Evolutionary conservation across 768 basidiomycete genomes (phyloP).

Genomic region (Favolaschia claudopus): DNA sequence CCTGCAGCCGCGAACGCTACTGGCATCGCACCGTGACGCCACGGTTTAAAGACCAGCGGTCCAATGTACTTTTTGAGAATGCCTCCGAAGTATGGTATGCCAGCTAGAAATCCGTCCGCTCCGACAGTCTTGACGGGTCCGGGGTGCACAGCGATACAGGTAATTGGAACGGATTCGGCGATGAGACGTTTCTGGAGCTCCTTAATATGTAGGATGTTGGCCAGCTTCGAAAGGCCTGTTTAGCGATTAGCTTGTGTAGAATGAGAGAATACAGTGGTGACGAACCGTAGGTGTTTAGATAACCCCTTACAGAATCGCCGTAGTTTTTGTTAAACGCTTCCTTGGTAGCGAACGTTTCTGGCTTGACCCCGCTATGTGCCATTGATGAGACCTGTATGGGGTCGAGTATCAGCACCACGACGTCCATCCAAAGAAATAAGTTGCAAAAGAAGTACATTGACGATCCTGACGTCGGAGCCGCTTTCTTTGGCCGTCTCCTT

Average conservation of each 20-base stretch:
- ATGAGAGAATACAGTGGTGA: background rate
- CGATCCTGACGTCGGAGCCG: slow-evolving; percentile 59
- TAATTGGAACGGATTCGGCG: slow-evolving; percentile 24
- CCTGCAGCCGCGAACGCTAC: slow-evolving; percentile 41
- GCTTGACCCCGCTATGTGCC: slow-evolving; percentile 10
- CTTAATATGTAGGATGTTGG: slow-evolving; percentile 13
- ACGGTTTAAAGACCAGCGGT: slow-evolving; percentile 2
- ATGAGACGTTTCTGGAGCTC: slow-evolving; percentile 14
- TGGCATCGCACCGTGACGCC: slow-evolving; percentile 35
- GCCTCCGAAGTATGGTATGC: background rate
- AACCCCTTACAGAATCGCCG: background rate
- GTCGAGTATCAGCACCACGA: background rate
- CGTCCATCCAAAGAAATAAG: background rate
- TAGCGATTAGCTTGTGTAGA: background rate
- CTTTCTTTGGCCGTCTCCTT: slow-evolving; percentile 49
- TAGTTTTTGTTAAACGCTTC: slow-evolving; percentile 25
- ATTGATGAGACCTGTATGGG: slow-evolving; percentile 21
- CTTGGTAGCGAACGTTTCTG: slow-evolving; percentile 20
- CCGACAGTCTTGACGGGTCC: slow-evolving; percentile 42
- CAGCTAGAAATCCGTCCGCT: slow-evolving; percentile 23
- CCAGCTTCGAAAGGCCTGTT: slow-evolving; percentile 29
- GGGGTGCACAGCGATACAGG: slow-evolving; percentile 35
- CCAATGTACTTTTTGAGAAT: slow-evolving; percentile 10
- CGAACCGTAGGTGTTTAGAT: slow-evolving; percentile 25
- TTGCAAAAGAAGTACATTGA: slow-evolving; percentile 48